Base-by-base conservation (phyloP, 1,284 basidiomycete genomes). In the Boletus semigastroideus region DNA sequence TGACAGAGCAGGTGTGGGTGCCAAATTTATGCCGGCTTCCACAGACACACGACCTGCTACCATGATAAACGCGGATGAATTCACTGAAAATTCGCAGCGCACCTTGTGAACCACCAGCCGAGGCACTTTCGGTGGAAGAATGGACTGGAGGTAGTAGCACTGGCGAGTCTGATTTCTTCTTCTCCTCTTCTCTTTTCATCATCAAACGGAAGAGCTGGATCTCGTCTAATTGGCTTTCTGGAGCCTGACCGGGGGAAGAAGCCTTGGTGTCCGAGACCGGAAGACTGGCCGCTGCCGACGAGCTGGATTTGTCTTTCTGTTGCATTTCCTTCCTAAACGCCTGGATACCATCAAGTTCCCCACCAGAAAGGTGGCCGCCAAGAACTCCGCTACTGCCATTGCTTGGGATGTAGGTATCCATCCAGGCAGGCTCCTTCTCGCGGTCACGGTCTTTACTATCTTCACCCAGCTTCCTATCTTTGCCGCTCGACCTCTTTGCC, bases 341-440 rank as follows among this genome's bases (percentile, higher is more conserved):
- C 64, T 94, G 92, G 46, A 94, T 92, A 46, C 87, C 84, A 67
- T 94, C 91, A 22, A 92, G 72, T 62, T 87, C 87, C 19, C 86
- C 88, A 42, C 82, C 78, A 33, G 69, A 68, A 37, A 72, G 71
- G 55, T 80, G 56, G 20, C 51, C 45, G 16, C 87, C 86, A 48
- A 87, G 72, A 50, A 88, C 84, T 13, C 83, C 86, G 49, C 74
- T 72, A 38, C 72, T 73, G n/a, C 78, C 66, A 38, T 77, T 75
- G 40, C 71, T 74, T 4, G 87, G 84, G 56, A 89, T 78, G 63
- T 92, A 91, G n/a, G 89, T 85, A 58, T 91, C 90, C 89, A 94
- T 92, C 91, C 91, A 94, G 16, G 91, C 91, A 19, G 91, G 92
- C 64, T 92, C 89, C 61, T 86, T 91, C 73, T 90, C 89, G 64